Conservation (phyloP, 768 basidiomycete species). For the Pholiota conissans region DNA sequence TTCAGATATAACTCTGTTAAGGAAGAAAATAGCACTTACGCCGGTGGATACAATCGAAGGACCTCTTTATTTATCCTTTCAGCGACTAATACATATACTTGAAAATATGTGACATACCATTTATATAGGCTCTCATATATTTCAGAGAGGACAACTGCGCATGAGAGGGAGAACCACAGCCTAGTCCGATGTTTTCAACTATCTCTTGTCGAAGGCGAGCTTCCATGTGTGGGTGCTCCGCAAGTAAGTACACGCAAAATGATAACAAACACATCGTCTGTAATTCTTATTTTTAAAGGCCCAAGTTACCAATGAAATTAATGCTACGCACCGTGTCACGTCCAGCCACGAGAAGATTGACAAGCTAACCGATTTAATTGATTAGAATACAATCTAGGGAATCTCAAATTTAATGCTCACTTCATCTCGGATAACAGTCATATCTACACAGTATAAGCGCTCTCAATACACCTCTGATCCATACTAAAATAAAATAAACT, state of each 20-base stretch:
- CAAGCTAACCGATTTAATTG: conserved; percentile 6
- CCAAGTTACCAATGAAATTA: no score
- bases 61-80: background rate
- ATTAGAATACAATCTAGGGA: background rate
- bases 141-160: conserved; percentile 50
- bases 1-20: background rate
- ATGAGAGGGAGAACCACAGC: conserved; percentile 34
- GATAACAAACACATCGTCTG: conserved; percentile 42
- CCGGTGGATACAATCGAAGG: background rate
- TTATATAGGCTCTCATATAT: conserved; percentile 33
- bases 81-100: background rate
- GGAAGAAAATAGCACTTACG: background rate
- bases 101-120: conserved; percentile 23
- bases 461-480: background rate
- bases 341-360: conserved; percentile 41
- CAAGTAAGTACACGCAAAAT: conserved; percentile 43
- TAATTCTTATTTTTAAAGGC: background rate
- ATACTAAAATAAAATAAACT: background rate
- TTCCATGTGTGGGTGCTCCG: conserved; percentile 42
- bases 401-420: background rate
- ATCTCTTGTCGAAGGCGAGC: conserved; percentile 42
- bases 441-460: background rate
- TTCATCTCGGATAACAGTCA: conserved; percentile 38
- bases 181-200: conserved; percentile 35
- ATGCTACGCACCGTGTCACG: conserved; percentile 47